Evolutionary conservation across 306 rosid species (phyloP).

Genomic region (Vigna mungo): DNA sequence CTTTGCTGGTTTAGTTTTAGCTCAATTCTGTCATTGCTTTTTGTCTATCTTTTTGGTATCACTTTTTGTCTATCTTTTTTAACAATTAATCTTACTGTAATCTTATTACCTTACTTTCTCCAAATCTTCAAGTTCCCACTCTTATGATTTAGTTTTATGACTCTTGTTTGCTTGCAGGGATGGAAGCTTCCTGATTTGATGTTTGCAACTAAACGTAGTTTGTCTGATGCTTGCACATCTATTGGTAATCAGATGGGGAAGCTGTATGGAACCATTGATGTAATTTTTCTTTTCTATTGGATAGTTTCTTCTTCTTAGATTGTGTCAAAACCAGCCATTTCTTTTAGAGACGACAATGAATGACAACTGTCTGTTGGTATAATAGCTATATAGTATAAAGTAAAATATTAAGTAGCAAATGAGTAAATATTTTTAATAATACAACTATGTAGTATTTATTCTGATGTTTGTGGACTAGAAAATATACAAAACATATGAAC

Average conservation of each 20-base stretch:
- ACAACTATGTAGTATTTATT: not conserved
- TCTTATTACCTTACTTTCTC: not conserved
- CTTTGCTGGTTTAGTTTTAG: conserved; percentile 21
- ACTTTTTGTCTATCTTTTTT: not conserved
- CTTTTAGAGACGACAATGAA: conserved; percentile 23
- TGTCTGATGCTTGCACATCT: conserved; percentile 81
- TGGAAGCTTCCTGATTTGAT: conserved; percentile 95
- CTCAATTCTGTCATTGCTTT: conserved; percentile 5
- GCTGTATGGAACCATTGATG: conserved; percentile 77
- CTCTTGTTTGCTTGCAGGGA: conserved; percentile 67
- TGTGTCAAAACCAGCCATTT: conserved; percentile 17
- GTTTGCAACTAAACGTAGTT: conserved; percentile 93
- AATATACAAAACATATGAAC: conserved; percentile 1
- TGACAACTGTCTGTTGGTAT: conserved; percentile 7
- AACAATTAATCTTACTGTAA: not conserved
- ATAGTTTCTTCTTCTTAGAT: conserved; percentile 17
- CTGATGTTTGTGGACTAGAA: not conserved
- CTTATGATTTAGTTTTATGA: conserved; percentile 23
- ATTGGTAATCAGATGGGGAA: conserved; percentile 77
- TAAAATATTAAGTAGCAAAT: not conserved
- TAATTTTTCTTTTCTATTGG: conserved; percentile 39
- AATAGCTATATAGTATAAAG: not conserved
- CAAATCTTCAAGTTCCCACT: not conserved
- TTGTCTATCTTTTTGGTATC: not conserved
- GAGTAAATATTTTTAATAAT: not conserved